Percentiles rank a stretch among this genome's conserved stretches.
Evolutionary conservation across 768 basidiomycete genomes (phyloP).

Genomic region (Tylopilus intermedius): DNA sequence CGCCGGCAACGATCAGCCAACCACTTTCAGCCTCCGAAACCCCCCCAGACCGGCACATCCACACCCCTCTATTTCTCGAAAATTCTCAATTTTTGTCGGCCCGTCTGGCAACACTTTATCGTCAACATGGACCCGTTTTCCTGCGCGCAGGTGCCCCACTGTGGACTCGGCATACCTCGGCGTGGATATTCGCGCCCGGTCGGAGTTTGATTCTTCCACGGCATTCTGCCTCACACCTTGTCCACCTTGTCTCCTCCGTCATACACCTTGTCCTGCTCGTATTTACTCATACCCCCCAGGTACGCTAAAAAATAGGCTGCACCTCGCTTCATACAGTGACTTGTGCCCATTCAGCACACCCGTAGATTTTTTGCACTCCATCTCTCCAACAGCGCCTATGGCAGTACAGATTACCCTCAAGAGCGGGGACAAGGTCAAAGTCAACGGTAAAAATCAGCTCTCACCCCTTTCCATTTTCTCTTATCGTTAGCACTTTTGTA

Average conservation of each 20-base stretch:
- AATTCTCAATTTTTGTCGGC: neutral
- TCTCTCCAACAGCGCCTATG: conserved; percentile 21
- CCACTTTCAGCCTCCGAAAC: neutral
- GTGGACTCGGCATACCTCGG: conserved; percentile 6
- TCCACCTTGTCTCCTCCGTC: conserved; percentile 34
- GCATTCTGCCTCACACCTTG: conserved; percentile 30
- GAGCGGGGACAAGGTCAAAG: conserved; percentile 79
- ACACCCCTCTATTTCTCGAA: neutral
- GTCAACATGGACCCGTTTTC: neutral
- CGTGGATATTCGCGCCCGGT: conserved; percentile 31
- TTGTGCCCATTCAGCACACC: conserved; percentile 1
- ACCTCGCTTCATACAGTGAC: neutral
- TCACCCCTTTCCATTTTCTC: conserved; percentile 12
- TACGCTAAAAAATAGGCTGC: conserved; percentile 20
- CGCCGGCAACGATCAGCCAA: neutral
- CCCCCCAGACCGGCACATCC: neutral
- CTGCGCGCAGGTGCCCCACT: neutral
- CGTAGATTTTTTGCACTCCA: conserved; percentile 27
- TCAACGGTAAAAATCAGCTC: conserved; percentile 62
- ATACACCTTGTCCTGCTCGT: conserved; percentile 22
- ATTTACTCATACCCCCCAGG: conserved; percentile 20
- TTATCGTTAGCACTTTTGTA: conserved; percentile 29
- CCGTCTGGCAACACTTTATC: neutral
- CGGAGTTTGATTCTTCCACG: conserved; percentile 33
- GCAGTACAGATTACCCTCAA: conserved; percentile 53